Evolutionary conservation across 352 stramenopile genomes (phyloP), one percentile per base, ranked within the genome.

Genomic region (Globisporangium parvum): DNA sequence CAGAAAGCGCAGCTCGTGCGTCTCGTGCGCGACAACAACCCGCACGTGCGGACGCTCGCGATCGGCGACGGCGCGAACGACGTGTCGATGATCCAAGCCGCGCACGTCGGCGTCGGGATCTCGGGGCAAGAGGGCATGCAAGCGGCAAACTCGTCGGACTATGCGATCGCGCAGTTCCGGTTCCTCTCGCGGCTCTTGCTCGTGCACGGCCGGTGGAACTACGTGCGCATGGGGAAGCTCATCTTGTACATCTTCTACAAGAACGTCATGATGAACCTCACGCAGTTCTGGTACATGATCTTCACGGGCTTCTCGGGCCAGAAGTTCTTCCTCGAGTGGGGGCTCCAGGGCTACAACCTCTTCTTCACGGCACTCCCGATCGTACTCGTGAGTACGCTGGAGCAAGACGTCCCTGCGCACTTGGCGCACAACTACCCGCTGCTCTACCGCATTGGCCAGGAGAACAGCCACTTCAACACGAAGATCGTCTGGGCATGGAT

Each of bases 11-110:
- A 97, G 37, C 60, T 98, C n/a, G 94, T 98, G 50, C 69, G 68
- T 0, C 61, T 98, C 0, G 93, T 98, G 31, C 94, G 94, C 23
- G 72, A 91, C n/a, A 86, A 93, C 51, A 92, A 94, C 39, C 79
- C 82, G 0, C 71, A 75, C 18, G 70, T 91, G 3, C 80, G 85
- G 33, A 97, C 91, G 18, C 67, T 98, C 1, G 84, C 88, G 17
- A 97, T 98, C 49, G 93, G 95, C 26, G 95, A 98, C 57, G 95
- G 95, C 28, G 95, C 95, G 0, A 98, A 98, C 61, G 95, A 98
- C 63, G 95, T 98, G 0, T 91, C 85, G 21, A 98, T 98, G 95
- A 97, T 98, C 56, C 89, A 98, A 68, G 74, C 75, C 3, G 92
- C 88, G 2, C 87, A 98, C 62, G 86, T 98, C 5, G 93, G 92